Base-by-base conservation (phyloP, 2,329 filamentous ascomycete genomes). In the Fusarium sp. region DNA sequence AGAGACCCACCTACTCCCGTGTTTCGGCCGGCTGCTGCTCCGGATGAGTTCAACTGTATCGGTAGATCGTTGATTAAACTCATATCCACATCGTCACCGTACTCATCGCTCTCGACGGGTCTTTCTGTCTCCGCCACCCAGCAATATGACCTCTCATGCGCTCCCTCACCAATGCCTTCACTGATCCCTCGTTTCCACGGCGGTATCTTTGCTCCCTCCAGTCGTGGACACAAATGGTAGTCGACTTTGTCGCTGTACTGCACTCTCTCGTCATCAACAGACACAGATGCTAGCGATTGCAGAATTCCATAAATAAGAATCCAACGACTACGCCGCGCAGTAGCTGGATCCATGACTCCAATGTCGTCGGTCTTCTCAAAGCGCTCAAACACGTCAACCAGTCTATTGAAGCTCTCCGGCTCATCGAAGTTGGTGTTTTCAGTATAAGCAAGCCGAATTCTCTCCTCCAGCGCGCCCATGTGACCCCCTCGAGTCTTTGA, bases 401-500 rank as follows among this genome's bases (percentile, higher is more conserved):
- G 80, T 33, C 84, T 81, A n/a, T 35, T 35, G 33, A 35, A 35
- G 26, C 87, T 89, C 44, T 85, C 85, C 3, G 89, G 78, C 4
- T 83, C 80, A 66, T 87, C 85, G 47, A 89, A 85, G 72, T 90
- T 90, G 21, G 86, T 89, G 2, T 86, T 85, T 69, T 89, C 85
- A 0, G 84, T 86, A 69, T 90, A 88, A 0, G 87, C 86, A 5
- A 90, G 78, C 35, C 86, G 85, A 21, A 86, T 81, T 4, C 84
- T 82, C 5, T 83, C 81, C 69, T 88, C 85, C n/a, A 82, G 58
- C 0, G 76, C 77, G 7, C 52, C 50, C 26, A 58, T 41, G 8
- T 70, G 47, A 35, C 52, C 76, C 65, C 33, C 59, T 23, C 33
- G 58, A 8, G 69, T 72, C 37, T 69, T 68, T 46, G 77, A 80